Conservation (phyloP, 257 asterid species). For the Linderniella brevidens region DNA sequence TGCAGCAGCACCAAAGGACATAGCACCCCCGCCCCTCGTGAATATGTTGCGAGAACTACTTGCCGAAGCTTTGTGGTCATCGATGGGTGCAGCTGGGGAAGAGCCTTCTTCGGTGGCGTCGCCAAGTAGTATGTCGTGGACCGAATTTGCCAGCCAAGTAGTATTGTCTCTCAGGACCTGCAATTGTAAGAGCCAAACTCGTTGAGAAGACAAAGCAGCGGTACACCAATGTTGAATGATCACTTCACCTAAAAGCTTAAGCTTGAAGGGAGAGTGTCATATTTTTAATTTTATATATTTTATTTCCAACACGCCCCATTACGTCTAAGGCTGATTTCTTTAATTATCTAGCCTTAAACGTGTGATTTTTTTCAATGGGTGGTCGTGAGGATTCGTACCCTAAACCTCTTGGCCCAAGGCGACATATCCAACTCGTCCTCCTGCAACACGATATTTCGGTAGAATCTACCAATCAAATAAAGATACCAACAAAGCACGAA, state of each 20-base stretch:
- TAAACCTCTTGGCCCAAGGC: no score
- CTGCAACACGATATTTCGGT: slow-evolving; percentile 21
- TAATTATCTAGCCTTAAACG: slow-evolving; percentile 4
- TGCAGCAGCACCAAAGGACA: slow-evolving; percentile 98
- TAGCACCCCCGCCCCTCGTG: slow-evolving; percentile 63
- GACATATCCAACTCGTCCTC: slow-evolving; percentile 82
- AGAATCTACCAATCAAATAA: no score
- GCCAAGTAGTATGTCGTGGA: slow-evolving; percentile 79
- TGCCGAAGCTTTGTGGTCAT: slow-evolving; percentile 39
- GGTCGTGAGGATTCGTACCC: no score
- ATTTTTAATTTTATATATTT: no score
- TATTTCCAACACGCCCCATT: no score
- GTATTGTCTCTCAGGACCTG: slow-evolving; percentile 73
- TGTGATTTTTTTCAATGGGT: no score
- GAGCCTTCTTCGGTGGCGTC: slow-evolving; percentile 53
- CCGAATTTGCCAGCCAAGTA: slow-evolving; percentile 70
- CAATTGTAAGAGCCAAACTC: slow-evolving; percentile 9
- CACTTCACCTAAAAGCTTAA: no score
- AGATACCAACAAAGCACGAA: no score
- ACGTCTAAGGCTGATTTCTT: no score
- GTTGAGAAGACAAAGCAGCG: slow-evolving; percentile 3
- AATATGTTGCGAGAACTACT: slow-evolving; percentile 73
- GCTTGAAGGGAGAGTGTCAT: no score
- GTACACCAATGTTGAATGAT: neutral
- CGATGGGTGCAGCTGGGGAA: slow-evolving; percentile 25